These are phyloP conservation scores for Ormosia emarginata DNA, from an alignment of 306 rosid species.

Conservation along the genomic window DNA sequence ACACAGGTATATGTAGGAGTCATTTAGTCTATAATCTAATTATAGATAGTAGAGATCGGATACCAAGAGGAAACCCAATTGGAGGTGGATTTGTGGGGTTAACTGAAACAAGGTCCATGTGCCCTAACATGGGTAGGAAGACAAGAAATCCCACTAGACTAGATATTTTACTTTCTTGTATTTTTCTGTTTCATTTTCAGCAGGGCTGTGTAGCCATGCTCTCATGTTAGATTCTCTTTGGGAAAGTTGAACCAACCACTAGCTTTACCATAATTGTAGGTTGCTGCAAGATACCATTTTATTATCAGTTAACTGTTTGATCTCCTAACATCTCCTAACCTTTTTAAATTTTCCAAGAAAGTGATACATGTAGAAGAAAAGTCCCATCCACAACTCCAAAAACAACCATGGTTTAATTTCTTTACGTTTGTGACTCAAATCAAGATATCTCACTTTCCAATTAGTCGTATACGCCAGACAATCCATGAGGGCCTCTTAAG, in stretches of 20 bases:
- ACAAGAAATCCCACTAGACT: neutral
- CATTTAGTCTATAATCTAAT: neutral
- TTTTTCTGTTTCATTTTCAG: neutral
- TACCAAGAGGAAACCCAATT: neutral
- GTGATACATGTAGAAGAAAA: neutral
- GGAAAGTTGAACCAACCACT: neutral
- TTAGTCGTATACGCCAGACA: conserved; percentile 5
- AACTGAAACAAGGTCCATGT: conserved; percentile 8
- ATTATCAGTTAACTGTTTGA: neutral
- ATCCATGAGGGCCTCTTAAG: neutral
- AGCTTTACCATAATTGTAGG: neutral
- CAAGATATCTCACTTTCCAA: conserved; percentile 7
- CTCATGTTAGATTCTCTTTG: neutral
- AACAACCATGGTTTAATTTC: neutral
- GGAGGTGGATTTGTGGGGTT: conserved; percentile 7
- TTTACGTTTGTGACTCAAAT: neutral
- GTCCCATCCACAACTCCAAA: neutral
- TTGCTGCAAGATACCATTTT: neutral
- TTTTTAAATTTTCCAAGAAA: neutral
- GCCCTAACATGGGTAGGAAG: conserved; percentile 8
- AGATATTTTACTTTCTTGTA: neutral
- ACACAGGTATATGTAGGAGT: too few species aligned
- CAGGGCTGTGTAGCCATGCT: neutral
- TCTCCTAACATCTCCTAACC: neutral
- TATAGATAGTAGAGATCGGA: neutral